phyloP scores from a whole-genome alignment of 495 filamentous ascomycete species.

The Astrocystis sublimbata region DNA sequence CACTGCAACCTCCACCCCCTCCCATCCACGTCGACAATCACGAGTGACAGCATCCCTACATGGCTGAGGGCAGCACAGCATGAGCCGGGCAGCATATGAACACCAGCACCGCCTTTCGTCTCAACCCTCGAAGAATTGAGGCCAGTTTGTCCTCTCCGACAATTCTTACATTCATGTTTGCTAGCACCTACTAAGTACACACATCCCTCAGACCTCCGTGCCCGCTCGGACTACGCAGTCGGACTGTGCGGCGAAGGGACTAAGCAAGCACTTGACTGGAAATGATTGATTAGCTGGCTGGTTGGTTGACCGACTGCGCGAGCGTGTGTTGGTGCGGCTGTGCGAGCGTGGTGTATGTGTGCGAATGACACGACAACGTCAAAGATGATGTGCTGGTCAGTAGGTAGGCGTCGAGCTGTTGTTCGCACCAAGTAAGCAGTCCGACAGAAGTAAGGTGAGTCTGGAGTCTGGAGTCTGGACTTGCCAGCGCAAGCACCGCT shows the following conservation, averaged over 20 bases:
- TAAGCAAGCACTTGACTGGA: too few relatives aligned
- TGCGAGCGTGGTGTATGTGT: neutral
- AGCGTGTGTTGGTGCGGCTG: neutral
- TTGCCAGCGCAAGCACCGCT: neutral
- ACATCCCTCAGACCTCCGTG: neutral
- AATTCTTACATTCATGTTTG: neutral
- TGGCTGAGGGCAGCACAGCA: neutral
- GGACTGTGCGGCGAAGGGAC: neutral
- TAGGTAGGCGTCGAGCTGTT: neutral
- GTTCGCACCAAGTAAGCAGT: too few relatives aligned
- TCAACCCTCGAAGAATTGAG: neutral
- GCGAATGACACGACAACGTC: constrained; percentile 6
- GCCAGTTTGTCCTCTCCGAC: neutral
- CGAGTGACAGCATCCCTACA: neutral
- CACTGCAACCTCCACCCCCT: too few relatives aligned
- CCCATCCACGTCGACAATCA: neutral
- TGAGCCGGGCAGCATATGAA: constrained; percentile 4
- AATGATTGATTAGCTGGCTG: too few relatives aligned
- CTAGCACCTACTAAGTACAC: neutral
- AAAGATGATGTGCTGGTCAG: constrained; percentile 15
- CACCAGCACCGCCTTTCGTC: neutral
- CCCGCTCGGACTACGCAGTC: neutral
- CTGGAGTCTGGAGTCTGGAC: too few relatives aligned
- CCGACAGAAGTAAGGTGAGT: too few relatives aligned
- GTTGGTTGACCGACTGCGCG: neutral